phyloP scores from a whole-genome alignment of 306 rosid species.

The Vigna angularis region DNA sequence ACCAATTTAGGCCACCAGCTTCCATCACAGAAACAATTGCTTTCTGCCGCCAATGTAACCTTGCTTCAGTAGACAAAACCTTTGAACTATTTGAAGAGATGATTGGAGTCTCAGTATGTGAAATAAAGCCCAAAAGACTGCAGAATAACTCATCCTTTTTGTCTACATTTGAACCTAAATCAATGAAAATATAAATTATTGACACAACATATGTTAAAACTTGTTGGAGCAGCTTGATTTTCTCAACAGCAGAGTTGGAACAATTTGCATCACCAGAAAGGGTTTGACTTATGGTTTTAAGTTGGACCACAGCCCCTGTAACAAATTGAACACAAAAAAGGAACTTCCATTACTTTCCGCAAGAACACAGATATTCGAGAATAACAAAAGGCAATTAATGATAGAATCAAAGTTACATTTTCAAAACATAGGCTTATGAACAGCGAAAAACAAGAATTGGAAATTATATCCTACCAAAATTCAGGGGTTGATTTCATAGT shows the following conservation, averaged over 20 bases:
- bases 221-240: conserved; percentile 73
- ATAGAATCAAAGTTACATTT: conserved; percentile 33
- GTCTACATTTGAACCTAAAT: conserved; percentile 67
- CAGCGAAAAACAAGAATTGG: conserved; percentile 32
- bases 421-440: conserved; percentile 6
- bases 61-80: conserved; percentile 67
- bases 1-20: conserved; percentile 99
- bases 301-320: conserved; percentile 93
- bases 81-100: conserved; percentile 66
- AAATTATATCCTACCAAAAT: conserved; percentile 23
- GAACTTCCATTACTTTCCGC: conserved; percentile 29
- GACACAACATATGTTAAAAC: conserved; percentile 79
- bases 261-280: conserved; percentile 73
- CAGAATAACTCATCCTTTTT: conserved; percentile 62
- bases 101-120: conserved; percentile 51
- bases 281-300: conserved; percentile 82
- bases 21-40: conserved; percentile 96
- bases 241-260: conserved; percentile 65
- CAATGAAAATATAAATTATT: conserved; percentile 74
- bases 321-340: conserved; percentile 48
- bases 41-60: conserved; percentile 85
- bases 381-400: conserved; percentile 14
- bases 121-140: conserved; percentile 53
- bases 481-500: conserved; percentile 18
- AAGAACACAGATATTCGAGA: background rate